phyloP scores from a whole-genome alignment of 345 rosid species.

The Arabis alpina region DNA sequence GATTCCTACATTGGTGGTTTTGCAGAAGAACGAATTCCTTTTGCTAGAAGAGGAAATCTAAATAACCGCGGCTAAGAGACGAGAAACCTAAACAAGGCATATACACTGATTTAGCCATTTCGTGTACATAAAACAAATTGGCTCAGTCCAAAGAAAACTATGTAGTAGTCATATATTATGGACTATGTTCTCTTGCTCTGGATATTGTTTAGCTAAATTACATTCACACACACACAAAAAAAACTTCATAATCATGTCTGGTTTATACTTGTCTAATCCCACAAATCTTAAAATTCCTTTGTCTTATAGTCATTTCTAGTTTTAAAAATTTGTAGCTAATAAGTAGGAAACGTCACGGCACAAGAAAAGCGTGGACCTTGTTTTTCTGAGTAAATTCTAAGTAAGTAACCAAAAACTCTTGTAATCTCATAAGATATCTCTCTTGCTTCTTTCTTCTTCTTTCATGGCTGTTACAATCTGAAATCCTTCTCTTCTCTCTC shows the following conservation, averaged over 20 bases:
- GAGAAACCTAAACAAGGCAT: slow-evolving; percentile 8
- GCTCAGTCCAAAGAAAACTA: slow-evolving; percentile 6
- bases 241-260: slow-evolving; percentile 5
- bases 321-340: not conserved
- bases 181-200: slow-evolving; percentile 14
- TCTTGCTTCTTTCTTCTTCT: slow-evolving; percentile 1
- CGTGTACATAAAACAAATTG: slow-evolving; percentile 28
- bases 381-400: not conserved
- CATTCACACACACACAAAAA: not conserved
- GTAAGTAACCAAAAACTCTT: slow-evolving; percentile 19
- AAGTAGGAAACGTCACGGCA: slow-evolving; percentile 41
- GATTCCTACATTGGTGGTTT: not conserved
- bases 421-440: slow-evolving; percentile 22
- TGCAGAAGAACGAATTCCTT: slow-evolving; percentile 55
- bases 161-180: not conserved
- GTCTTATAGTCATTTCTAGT: not conserved
- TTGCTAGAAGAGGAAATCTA: slow-evolving; percentile 49
- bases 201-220: slow-evolving; percentile 28
- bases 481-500: not conserved
- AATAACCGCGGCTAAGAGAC: slow-evolving; percentile 41
- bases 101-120: slow-evolving; percentile 8
- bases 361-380: slow-evolving; percentile 43
- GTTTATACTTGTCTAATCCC: not conserved
- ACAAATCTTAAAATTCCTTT: not conserved
- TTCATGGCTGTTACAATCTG: slow-evolving; percentile 34